Percentiles rank a stretch among this genome's conserved stretches.
Conservation (phyloP, 2,329 filamentous ascomycete genomes). For the Ophiognomonia clavigignenti-juglandacearum region DNA sequence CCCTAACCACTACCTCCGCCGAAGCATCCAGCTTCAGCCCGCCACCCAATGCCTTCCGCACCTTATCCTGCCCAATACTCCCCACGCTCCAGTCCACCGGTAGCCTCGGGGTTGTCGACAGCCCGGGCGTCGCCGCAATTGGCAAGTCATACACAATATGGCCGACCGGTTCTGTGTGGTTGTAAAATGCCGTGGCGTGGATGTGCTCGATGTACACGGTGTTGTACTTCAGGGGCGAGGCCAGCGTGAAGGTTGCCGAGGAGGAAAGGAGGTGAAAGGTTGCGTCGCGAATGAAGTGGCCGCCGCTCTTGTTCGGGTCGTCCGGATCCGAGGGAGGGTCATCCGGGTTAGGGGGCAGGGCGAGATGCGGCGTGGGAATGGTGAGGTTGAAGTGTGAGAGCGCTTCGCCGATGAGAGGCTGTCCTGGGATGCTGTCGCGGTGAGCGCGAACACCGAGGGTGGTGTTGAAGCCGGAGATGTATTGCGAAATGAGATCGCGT, state of each 20-base stretch:
- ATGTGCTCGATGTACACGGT: conserved; percentile 74
- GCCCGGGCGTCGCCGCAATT: conserved; percentile 72
- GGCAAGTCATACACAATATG: conserved; percentile 69
- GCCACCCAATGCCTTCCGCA: conserved; percentile 76
- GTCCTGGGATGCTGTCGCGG: conserved; percentile 64
- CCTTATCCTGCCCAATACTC: conserved; percentile 67
- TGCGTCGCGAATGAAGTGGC: conserved; percentile 77
- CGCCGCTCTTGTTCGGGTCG: conserved; percentile 20
- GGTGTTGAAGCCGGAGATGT: conserved; percentile 83
- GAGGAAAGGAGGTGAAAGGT: conserved; percentile 85
- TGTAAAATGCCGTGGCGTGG: conserved; percentile 82
- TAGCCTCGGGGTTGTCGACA: conserved; percentile 66
- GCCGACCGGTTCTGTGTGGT: conserved; percentile 72
- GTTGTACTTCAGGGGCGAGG: conserved; percentile 70
- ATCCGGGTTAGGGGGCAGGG: conserved; percentile 46
- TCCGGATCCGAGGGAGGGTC: conserved; percentile 19
- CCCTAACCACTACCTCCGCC: conserved; percentile 68
- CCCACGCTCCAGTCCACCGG: conserved; percentile 78
- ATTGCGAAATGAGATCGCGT: conserved; percentile 73
- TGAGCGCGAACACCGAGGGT: conserved; percentile 72
- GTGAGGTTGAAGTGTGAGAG: conserved; percentile 69
- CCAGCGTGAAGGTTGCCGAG: conserved; percentile 76
- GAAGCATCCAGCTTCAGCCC: conserved; percentile 71
- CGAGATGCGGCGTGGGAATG: conserved; percentile 65
- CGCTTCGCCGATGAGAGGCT: conserved; percentile 67